These are phyloP conservation scores for Nepenthes gracilis DNA, from an alignment of 148 eudicot genomes.

Conservation along the genomic window DNA sequence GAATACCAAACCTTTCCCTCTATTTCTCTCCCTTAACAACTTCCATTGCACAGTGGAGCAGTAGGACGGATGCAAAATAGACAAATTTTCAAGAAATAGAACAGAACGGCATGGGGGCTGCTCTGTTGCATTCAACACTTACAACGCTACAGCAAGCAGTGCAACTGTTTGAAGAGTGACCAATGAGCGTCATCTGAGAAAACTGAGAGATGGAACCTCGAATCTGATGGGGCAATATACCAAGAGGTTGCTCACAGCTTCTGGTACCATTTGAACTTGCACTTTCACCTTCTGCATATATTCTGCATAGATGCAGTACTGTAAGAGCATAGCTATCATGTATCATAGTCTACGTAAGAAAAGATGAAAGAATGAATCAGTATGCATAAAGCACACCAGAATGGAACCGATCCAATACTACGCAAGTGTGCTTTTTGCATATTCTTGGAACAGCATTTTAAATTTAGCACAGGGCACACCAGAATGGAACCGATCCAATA, in stretches of 20 bases:
- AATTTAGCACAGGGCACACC: neutral
- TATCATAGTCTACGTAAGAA: neutral
- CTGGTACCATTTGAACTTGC: conserved; percentile 36
- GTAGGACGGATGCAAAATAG: too few relatives aligned
- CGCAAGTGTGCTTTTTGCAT: neutral
- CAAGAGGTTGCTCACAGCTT: conserved; percentile 64
- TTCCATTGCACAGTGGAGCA: too few relatives aligned
- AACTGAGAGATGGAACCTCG: conserved; percentile 86
- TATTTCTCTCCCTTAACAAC: too few relatives aligned
- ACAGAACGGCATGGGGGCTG: neutral
- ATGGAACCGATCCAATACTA: neutral
- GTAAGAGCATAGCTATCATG: too few relatives aligned
- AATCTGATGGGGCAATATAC: conserved; percentile 88
- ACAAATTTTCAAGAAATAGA: neutral
- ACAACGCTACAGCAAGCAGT: conserved; percentile 81
- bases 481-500: neutral
- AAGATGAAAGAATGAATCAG: neutral
- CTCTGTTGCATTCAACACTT: conserved; percentile 14
- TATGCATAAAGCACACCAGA: neutral
- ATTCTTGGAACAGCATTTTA: neutral
- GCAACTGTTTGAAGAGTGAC: conserved; percentile 79
- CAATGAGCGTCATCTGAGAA: conserved; percentile 90
- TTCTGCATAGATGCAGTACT: conserved; percentile 26
- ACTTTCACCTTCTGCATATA: conserved; percentile 69
- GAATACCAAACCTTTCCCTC: too few relatives aligned